Base-by-base conservation (phyloP, 2,329 filamentous ascomycete genomes). In the Aureobasidium namibiae region DNA sequence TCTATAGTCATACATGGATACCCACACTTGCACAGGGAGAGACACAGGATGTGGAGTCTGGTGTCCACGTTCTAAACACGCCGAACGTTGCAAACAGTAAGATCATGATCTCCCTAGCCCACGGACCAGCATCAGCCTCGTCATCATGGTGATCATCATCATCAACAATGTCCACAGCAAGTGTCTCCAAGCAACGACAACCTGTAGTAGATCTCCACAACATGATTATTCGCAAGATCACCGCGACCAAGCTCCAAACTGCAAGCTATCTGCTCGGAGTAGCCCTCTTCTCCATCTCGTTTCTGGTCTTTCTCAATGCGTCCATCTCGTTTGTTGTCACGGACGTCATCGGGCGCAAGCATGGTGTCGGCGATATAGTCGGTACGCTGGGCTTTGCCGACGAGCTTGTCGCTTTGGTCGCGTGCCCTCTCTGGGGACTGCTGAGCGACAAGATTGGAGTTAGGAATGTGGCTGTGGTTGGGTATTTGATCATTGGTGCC, bases 301-400 rank as follows among this genome's bases (percentile, higher is more conserved):
- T 94, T 76, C 86, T 95, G 64, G 90, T 95, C 67, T 95, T 95
- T 75, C 82, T 95, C 63, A 94, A 94, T 77, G 88, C 85, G 76
- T 87, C 85, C 69, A 80, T 94, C 61, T 90, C 87, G 59, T 95
- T 94, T 74, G 88, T 94, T 61, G 85, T 95, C 62, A 92, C 89
- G 62, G 88, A 92, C 72, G 81, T 90, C 62, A 85, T 95, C 65
- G 88, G 88, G 61, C 80, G 88, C 67, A 86, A 88, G 68, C 74
- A 84, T 63, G 79, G 81, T 65, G 88, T 94, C 9, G 90, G 90
- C 64, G 84, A 91, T 73, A 84, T 90, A 53, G 89, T 92, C 61
- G 90, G 90, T 58, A 94, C 90, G 10, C 80, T 95, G 59, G 89
- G 90, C 53, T 94, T 95, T 70, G 88, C 84, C 33, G 90, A 95